Evolutionary conservation across 495 filamentous ascomycete genomes (phyloP).

Genomic region (Daldinia vernicosa): DNA sequence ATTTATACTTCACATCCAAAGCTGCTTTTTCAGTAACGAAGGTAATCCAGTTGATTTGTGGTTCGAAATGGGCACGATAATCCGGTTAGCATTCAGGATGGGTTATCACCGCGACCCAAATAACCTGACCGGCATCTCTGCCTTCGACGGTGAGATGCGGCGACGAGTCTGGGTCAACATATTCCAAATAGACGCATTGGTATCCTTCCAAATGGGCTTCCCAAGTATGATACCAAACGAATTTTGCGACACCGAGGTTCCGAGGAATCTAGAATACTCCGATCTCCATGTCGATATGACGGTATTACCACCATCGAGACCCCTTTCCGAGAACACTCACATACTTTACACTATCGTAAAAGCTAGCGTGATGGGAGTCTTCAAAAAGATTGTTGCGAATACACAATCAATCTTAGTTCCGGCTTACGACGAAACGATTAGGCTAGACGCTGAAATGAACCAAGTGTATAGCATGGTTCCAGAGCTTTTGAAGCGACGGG

Average conservation of each 20-base stretch:
- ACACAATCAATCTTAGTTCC: not conserved
- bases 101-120: not conserved
- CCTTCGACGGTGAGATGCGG: not conserved
- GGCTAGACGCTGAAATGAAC: not conserved
- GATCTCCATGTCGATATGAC: not conserved
- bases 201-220: not conserved
- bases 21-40: not conserved
- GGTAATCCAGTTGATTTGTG: not conserved
- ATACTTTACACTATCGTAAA: not conserved
- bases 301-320: not conserved
- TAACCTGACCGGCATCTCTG: not conserved
- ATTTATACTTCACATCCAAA: not conserved
- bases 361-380: not conserved
- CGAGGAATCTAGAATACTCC: not conserved
- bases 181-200: not conserved
- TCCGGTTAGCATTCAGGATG: not conserved
- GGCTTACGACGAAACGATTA: not conserved
- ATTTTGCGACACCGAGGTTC: not conserved
- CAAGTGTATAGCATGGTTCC: not conserved
- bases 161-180: not conserved
- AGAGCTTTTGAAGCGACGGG: not conserved
- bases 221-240: not conserved
- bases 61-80: not conserved
- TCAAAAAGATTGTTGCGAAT: not conserved
- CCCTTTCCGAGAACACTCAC: not conserved